phyloP scores from a whole-genome alignment of 805 yeast species.

The Kuraishia borneana region DNA sequence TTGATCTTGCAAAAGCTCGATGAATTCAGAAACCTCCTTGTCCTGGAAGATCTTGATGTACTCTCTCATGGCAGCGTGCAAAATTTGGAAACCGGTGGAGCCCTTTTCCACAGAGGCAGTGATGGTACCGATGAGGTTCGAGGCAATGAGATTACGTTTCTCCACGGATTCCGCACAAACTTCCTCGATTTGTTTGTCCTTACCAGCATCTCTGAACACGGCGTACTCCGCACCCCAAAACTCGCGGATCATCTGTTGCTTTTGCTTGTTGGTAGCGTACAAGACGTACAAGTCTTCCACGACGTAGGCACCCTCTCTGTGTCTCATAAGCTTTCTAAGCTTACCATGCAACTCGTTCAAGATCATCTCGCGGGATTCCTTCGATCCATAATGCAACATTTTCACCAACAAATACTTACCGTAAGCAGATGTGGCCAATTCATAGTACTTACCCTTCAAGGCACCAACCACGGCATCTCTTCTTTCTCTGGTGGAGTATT shows the following conservation, averaged over 20 bases:
- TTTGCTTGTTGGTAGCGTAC: slow-evolving; percentile 77
- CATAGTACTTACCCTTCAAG: slow-evolving; percentile 66
- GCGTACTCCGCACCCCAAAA: slow-evolving; percentile 97
- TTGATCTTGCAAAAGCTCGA: slow-evolving; percentile 77
- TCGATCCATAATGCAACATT: slow-evolving; percentile 85
- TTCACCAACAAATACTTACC: slow-evolving; percentile 89
- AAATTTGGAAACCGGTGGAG: slow-evolving; percentile 88
- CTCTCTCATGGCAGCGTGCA: slow-evolving; percentile 94
- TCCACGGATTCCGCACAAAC: slow-evolving; percentile 61
- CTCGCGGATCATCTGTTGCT: slow-evolving; percentile 84
- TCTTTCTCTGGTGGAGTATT: slow-evolving; percentile 72
- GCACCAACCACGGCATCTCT: slow-evolving; percentile 58
- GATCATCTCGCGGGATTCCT: slow-evolving; percentile 62
- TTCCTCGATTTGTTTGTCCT: slow-evolving; percentile 50
- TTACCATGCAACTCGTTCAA: slow-evolving; percentile 84
- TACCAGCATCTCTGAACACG: slow-evolving; percentile 69
- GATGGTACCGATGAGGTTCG: slow-evolving; percentile 72
- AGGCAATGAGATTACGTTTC: slow-evolving; percentile 63
- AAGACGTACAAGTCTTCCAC: slow-evolving; percentile 86
- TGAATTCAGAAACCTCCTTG: slow-evolving; percentile 65
- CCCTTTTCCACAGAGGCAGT: slow-evolving; percentile 91
- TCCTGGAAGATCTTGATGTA: slow-evolving; percentile 63
- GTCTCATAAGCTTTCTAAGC: slow-evolving; percentile 86
- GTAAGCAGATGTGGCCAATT: slow-evolving; percentile 81
- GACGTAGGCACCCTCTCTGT: slow-evolving; percentile 96